Evolutionary conservation across 768 basidiomycete genomes (phyloP).

Genomic region (Fibroporia radiculosa): DNA sequence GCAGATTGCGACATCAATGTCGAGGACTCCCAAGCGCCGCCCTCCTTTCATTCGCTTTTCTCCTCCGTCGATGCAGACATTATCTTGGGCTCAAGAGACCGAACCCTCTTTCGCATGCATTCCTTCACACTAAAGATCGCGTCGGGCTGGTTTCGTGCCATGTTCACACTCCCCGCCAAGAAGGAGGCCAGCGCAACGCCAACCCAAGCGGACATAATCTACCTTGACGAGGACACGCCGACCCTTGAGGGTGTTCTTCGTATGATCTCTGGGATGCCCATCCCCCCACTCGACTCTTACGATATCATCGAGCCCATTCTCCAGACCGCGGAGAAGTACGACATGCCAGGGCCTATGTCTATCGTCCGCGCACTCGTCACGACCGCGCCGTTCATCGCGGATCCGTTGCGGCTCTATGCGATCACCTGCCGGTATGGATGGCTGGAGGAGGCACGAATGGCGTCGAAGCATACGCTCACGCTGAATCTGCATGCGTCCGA

Average conservation of each 20-base stretch:
- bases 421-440: slow-evolving; percentile 45
- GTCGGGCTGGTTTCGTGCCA: slow-evolving; percentile 55
- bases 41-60: slow-evolving; percentile 39
- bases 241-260: slow-evolving; percentile 50
- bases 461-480: slow-evolving; percentile 48
- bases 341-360: slow-evolving; percentile 57
- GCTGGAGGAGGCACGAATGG: slow-evolving; percentile 45
- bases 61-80: slow-evolving; percentile 47
- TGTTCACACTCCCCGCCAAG: slow-evolving; percentile 49
- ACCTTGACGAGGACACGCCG: slow-evolving; percentile 47
- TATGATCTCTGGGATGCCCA: slow-evolving; percentile 54
- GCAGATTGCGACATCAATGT: neutral
- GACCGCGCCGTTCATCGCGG: slow-evolving; percentile 37
- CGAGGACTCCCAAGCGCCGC: neutral
- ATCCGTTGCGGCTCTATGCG: slow-evolving; percentile 21
- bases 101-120: slow-evolving; percentile 49
- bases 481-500: slow-evolving; percentile 42
- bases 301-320: slow-evolving; percentile 51
- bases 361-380: slow-evolving; percentile 51
- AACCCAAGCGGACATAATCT: slow-evolving; percentile 31
- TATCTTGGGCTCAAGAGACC: slow-evolving; percentile 43
- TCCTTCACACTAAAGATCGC: slow-evolving; percentile 54
- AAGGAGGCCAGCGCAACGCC: slow-evolving; percentile 5
- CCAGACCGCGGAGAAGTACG: slow-evolving; percentile 61
- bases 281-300: slow-evolving; percentile 40